These are phyloP conservation scores for Candida tammaniensis DNA, from an alignment of 805 yeast genomes.

Conservation along the genomic window DNA sequence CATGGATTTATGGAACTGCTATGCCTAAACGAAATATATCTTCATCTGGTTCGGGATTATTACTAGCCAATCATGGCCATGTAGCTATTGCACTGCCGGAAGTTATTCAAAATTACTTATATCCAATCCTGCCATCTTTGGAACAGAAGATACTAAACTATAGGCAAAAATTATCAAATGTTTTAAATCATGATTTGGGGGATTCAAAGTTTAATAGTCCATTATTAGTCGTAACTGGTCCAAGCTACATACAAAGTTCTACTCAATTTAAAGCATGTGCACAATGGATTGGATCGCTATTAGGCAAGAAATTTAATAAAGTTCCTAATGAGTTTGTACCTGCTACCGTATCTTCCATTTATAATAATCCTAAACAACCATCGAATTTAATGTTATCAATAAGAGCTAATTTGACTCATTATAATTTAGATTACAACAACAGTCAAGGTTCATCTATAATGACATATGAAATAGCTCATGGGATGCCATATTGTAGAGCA, in stretches of 20 bases:
- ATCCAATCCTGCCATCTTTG: conserved; percentile 29
- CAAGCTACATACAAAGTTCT: conserved; percentile 27
- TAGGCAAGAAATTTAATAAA: conserved; percentile 13
- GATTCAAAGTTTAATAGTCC: conserved; percentile 10
- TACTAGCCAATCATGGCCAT: conserved; percentile 28
- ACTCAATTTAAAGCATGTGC: conserved; percentile 39
- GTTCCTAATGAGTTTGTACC: conserved; percentile 3
- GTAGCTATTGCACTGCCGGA: conserved; percentile 43
- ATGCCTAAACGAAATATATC: conserved; percentile 5
- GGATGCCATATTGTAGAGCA: conserved; percentile 40
- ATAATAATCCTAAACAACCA: conserved; percentile 6
- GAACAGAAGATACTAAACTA: conserved; percentile 27
- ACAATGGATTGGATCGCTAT: conserved; percentile 32
- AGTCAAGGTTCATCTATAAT: conserved; percentile 10
- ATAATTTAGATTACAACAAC: conserved; percentile 12
- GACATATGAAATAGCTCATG: conserved; percentile 34
- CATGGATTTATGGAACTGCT: conserved; percentile 11
- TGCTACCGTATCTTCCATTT: conserved; percentile 5
- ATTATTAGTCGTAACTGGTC: conserved; percentile 40
- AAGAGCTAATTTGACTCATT: conserved; percentile 35
- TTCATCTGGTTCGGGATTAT: conserved; percentile 18
- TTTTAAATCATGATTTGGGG: conserved; percentile 10
- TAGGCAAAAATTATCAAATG: conserved; percentile 22
- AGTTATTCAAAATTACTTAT: conserved; percentile 37
- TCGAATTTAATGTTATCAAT: conserved; percentile 26